Conservation (phyloP, 192 early-diverging fungal species). For the Lunasporangiospora selenospora region DNA sequence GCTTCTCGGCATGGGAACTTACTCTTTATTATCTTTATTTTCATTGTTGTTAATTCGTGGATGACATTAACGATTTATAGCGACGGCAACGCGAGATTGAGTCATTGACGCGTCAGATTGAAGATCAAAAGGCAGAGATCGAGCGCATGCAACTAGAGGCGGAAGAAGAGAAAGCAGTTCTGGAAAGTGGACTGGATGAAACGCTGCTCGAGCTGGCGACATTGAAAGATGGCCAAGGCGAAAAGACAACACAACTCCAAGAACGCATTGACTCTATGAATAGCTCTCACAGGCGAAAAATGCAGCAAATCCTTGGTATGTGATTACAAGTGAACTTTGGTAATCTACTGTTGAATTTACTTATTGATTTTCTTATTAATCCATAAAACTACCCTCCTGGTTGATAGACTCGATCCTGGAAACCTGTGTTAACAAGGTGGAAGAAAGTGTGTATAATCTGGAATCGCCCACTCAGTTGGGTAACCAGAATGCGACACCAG, state of each 20-base stretch:
- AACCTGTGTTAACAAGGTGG: conserved; percentile 86
- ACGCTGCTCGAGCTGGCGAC: conserved; percentile 74
- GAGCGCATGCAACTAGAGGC: conserved; percentile 78
- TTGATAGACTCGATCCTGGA: conserved; percentile 82
- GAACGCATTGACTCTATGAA: conserved; percentile 70
- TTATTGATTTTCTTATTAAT: neutral
- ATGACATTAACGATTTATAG: no score
- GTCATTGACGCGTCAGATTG: conserved; percentile 48
- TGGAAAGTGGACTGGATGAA: conserved; percentile 85
- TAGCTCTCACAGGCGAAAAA: conserved; percentile 66
- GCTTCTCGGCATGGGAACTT: no score
- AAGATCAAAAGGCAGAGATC: conserved; percentile 90
- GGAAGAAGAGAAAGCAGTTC: conserved; percentile 82
- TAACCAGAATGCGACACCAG: conserved; percentile 88
- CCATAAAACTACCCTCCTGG: neutral
- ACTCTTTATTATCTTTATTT: no score
- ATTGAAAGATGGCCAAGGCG: conserved; percentile 26
- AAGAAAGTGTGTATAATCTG: conserved; percentile 89
- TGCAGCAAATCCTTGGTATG: conserved; percentile 74
- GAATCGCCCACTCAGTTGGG: conserved; percentile 82
- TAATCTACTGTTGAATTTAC: neutral
- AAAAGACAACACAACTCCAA: conserved; percentile 46
- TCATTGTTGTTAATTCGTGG: no score
- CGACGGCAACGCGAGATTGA: conserved; percentile 53
- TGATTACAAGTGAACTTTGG: neutral